Evolutionary conservation across 1,139 yeast species (phyloP).

Genomic region (Pneumocystis carinii): DNA sequence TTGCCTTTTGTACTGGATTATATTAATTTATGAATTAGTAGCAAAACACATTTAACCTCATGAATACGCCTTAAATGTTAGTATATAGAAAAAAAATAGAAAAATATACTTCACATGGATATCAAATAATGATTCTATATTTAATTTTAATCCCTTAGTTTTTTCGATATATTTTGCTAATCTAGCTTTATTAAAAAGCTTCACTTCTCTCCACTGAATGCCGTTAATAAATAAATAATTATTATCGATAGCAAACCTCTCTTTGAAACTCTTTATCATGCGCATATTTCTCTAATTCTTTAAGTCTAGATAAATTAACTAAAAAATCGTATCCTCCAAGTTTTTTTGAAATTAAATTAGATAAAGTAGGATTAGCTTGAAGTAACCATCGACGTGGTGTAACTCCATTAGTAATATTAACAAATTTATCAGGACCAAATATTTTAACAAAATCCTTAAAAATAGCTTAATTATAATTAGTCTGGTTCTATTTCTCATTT

Average conservation of each 20-base stretch:
- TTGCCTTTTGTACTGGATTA: conserved; percentile 57
- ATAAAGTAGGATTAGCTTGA: conserved; percentile 77
- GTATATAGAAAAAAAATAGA: background rate
- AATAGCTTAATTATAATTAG: conserved; percentile 30
- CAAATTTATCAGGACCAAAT: conserved; percentile 68
- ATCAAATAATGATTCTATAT: conserved; percentile 61
- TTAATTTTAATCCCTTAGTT: conserved; percentile 53
- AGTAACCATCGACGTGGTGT: conserved; percentile 95
- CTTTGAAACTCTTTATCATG: conserved; percentile 55
- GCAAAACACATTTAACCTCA: background rate
- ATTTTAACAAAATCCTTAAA: conserved; percentile 78
- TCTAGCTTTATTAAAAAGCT: conserved; percentile 51
- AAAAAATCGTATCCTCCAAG: conserved; percentile 58
- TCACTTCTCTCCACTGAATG: conserved; percentile 49
- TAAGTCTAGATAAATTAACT: conserved; percentile 53
- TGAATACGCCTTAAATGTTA: background rate
- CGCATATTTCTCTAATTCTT: conserved; percentile 49
- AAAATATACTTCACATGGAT: conserved; percentile 78
- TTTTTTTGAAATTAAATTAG: conserved; percentile 54
- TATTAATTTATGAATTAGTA: background rate
- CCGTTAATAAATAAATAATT: background rate
- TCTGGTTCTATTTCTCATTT: background rate
- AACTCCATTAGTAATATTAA: conserved; percentile 87
- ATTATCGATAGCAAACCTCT: conserved; percentile 15
- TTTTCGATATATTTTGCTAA: conserved; percentile 57